These are phyloP conservation scores for Colletotrichum falcatum DNA, from an alignment of 2,329 filamentous ascomycete genomes.

Conservation along the genomic window DNA sequence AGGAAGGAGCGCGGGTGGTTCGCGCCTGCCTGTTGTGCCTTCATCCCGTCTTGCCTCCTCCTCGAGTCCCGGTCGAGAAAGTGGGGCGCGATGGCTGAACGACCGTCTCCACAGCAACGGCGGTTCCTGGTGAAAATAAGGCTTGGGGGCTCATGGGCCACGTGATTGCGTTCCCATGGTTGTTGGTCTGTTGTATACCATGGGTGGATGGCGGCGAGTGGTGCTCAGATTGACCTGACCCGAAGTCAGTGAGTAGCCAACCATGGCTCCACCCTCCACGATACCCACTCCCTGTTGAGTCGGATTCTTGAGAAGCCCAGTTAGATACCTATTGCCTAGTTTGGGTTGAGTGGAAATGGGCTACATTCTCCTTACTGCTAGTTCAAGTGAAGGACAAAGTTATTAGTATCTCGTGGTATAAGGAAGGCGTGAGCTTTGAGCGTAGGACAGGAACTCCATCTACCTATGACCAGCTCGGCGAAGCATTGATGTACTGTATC, in stretches of 20 bases:
- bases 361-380: no score
- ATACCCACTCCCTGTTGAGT: neutral
- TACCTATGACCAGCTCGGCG: neutral
- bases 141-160: neutral
- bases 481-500: no score
- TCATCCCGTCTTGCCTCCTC: neutral
- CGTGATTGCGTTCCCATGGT: no score
- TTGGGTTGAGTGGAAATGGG: neutral
- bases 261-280: no score
- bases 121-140: neutral
- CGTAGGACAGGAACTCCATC: neutral
- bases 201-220: no score
- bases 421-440: neutral
- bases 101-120: neutral
- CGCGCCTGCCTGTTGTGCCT: neutral
- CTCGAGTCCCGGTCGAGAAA: neutral
- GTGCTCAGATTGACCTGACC: neutral
- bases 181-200: neutral
- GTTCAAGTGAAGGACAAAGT: neutral
- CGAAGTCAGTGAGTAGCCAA: no score
- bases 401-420: neutral
- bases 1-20: neutral
- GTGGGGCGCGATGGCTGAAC: conserved; percentile 8
- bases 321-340: no score
- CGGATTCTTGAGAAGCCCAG: neutral